Evolutionary conservation across 2,329 filamentous ascomycete species (phyloP).

Genomic region (Xylariales sp.): DNA sequence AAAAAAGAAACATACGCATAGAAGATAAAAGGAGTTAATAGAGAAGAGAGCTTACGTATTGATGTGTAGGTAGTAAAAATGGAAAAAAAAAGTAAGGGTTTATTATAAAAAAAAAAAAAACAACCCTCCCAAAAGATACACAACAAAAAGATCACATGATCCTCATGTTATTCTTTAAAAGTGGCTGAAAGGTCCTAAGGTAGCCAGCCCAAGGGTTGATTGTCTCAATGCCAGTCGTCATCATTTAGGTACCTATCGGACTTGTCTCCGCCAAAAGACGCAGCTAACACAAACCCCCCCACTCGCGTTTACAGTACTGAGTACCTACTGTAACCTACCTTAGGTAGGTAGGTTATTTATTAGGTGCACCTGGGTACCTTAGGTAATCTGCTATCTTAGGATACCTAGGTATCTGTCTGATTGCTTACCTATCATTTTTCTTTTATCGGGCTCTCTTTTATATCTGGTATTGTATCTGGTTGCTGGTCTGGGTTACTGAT

Average conservation of each 20-base stretch:
- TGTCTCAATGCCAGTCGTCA: conserved; percentile 17
- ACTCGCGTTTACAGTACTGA: conserved; percentile 7
- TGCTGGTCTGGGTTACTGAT: background rate
- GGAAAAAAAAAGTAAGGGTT: background rate
- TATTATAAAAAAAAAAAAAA: background rate
- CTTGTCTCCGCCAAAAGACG: conserved; percentile 23
- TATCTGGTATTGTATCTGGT: background rate
- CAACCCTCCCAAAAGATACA: no score
- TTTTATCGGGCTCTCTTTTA: no score
- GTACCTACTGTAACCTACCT: no score
- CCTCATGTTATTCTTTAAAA: background rate
- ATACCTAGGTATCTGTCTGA: no score
- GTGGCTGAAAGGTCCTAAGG: conserved; percentile 16
- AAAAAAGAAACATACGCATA: background rate
- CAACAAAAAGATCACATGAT: conserved; percentile 25
- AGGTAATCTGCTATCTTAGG: no score
- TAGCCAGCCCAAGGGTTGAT: background rate
- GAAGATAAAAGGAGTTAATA: background rate
- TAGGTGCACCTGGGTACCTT: no score
- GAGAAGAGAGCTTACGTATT: no score
- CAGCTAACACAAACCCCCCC: conserved; percentile 12
- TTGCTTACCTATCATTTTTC: no score
- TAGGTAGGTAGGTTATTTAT: no score
- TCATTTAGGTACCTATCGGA: background rate
- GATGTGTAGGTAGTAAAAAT: background rate